A percentile compares a stretch with the other conserved stretches of the same genome.
Evolutionary conservation across 352 stramenopile genomes (phyloP).

Genomic region (Albugo candida): DNA sequence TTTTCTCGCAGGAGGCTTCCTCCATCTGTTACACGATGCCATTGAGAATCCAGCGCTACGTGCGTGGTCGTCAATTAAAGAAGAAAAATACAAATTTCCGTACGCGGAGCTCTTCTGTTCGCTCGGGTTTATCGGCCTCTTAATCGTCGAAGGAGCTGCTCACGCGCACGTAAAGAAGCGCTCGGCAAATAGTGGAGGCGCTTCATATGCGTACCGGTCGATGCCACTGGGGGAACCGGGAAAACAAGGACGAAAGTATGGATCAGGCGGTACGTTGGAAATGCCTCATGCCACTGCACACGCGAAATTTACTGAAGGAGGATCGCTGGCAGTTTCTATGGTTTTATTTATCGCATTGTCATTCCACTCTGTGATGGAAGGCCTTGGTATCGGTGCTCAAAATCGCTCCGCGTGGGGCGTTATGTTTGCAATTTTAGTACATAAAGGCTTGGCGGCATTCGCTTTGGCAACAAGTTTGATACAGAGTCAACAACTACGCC

Average conservation of each 20-base stretch:
- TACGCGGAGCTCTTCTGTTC: constrained; percentile 70
- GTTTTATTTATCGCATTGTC: constrained; percentile 59
- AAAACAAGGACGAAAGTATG: no score
- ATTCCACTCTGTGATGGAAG: constrained; percentile 67
- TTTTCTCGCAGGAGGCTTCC: constrained; percentile 58
- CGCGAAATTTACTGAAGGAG: constrained; percentile 6
- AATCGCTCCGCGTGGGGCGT: constrained; percentile 48
- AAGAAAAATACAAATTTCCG: constrained; percentile 40
- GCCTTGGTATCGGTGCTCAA: constrained; percentile 53
- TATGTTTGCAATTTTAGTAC: constrained; percentile 53
- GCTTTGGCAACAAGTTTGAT: constrained; percentile 44
- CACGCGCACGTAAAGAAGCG: constrained; percentile 23
- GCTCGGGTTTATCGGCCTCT: constrained; percentile 36
- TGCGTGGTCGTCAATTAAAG: constrained; percentile 41
- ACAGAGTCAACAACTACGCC: constrained; percentile 27
- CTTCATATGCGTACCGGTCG: no score
- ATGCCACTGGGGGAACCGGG: no score
- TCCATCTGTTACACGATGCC: constrained; percentile 48
- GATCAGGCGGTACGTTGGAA: no score
- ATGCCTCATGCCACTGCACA: constrained; percentile 4
- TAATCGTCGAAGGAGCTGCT: constrained; percentile 45
- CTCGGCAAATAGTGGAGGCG: background rate
- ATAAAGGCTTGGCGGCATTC: constrained; percentile 62
- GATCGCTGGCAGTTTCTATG: constrained; percentile 39
- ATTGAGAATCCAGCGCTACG: constrained; percentile 47